Percentiles rank a stretch among this genome's conserved stretches.
Conservation (phyloP, 108 stramenopile species). For the Mediolabrus comicus region DNA sequence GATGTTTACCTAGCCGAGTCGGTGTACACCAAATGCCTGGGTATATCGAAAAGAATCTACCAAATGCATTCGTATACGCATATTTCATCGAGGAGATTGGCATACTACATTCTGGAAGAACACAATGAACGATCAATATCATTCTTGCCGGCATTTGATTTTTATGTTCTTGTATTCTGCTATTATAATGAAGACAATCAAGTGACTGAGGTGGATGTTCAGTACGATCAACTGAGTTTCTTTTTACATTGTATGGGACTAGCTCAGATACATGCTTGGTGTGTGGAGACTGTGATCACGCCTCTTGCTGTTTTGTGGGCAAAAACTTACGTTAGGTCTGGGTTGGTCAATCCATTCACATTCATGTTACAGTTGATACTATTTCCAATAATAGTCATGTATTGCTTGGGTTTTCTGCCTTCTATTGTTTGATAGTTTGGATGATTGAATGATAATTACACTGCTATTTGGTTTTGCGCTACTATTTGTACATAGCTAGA, state of each 20-base stretch:
- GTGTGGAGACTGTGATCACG: slow-evolving; percentile 31
- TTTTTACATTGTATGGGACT: slow-evolving; percentile 46
- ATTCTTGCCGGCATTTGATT: slow-evolving; percentile 44
- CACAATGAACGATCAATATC: slow-evolving; percentile 26
- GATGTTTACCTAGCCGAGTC: slow-evolving; percentile 39
- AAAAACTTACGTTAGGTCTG: slow-evolving; percentile 14
- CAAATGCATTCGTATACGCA: slow-evolving; percentile 42
- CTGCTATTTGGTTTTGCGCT: too few relatives aligned
- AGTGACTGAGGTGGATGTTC: slow-evolving; percentile 42
- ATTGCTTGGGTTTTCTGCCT: not conserved
- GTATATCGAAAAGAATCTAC: slow-evolving; percentile 46
- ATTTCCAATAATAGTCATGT: slow-evolving; percentile 13
- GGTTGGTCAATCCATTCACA: slow-evolving; percentile 39
- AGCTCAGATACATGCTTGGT: slow-evolving; percentile 33
- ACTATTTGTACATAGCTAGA: too few relatives aligned
- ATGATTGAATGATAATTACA: too few relatives aligned
- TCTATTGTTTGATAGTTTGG: not conserved
- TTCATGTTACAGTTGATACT: slow-evolving; percentile 41
- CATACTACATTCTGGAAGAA: slow-evolving; percentile 46
- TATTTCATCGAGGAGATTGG: slow-evolving; percentile 30
- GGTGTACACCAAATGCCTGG: slow-evolving; percentile 31
- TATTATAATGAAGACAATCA: slow-evolving; percentile 38
- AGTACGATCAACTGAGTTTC: slow-evolving; percentile 46
- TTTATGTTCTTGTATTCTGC: slow-evolving; percentile 36
- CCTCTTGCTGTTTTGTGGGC: slow-evolving; percentile 37